These are phyloP conservation scores for Aspergillus fijiensis DNA, from an alignment of 2,329 filamentous ascomycete genomes.

Conservation along the genomic window DNA sequence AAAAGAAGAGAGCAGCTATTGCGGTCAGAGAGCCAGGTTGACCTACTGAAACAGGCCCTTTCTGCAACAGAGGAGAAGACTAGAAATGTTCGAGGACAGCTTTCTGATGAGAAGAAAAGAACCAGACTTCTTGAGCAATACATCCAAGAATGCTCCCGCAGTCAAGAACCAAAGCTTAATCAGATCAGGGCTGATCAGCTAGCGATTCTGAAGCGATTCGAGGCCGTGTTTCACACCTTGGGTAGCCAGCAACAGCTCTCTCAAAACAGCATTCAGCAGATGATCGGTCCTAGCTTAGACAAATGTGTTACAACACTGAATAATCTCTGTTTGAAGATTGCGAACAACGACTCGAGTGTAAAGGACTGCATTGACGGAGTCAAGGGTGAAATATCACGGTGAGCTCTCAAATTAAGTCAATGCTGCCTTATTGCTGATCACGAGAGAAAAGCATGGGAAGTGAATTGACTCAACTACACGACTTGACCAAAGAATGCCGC, in stretches of 20 bases:
- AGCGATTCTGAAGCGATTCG: conserved; percentile 22
- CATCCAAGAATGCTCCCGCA: conserved; percentile 28
- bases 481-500: not conserved
- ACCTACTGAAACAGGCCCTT: conserved; percentile 27
- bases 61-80: conserved; percentile 23
- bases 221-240: conserved; percentile 18
- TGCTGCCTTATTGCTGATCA: not conserved
- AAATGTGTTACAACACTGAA: conserved; percentile 18
- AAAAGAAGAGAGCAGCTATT: conserved; percentile 22
- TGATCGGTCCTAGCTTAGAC: conserved; percentile 16
- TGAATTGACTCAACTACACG: not conserved
- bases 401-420: conserved; percentile 7
- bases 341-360: conserved; percentile 17
- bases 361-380: conserved; percentile 20
- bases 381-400: conserved; percentile 25
- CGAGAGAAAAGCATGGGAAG: not conserved
- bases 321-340: conserved; percentile 16
- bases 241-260: conserved; percentile 14
- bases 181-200: conserved; percentile 26
- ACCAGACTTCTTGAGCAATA: conserved; percentile 31
- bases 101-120: conserved; percentile 33
- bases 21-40: conserved; percentile 19
- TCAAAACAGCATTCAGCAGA: conserved; percentile 15
- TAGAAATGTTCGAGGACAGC: conserved; percentile 16
- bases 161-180: conserved; percentile 23